Percentiles rank a stretch among this genome's conserved stretches.
These are phyloP conservation scores for Entoloma clypeatum DNA, from an alignment of 1,284 basidiomycete genomes.

Conservation along the genomic window DNA sequence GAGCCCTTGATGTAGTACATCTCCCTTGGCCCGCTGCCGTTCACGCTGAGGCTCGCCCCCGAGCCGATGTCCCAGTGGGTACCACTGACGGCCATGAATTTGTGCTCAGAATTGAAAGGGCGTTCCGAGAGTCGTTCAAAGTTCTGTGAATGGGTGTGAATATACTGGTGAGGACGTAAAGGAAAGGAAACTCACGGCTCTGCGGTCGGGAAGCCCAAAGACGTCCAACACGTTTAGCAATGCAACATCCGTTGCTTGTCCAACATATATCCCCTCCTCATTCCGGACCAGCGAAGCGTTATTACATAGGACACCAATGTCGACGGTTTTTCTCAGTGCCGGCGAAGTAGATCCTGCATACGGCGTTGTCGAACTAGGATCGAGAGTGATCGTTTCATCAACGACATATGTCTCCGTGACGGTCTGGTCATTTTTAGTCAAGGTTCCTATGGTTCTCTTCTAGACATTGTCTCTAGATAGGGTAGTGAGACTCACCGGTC, in stretches of 20 bases:
- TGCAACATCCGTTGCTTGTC: slow-evolving; percentile 94
- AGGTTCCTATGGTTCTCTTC: slow-evolving; percentile 57
- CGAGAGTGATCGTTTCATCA: slow-evolving; percentile 76
- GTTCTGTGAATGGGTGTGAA: slow-evolving; percentile 33
- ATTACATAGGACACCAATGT: slow-evolving; percentile 70
- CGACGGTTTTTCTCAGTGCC: slow-evolving; percentile 59
- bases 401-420: slow-evolving; percentile 86
- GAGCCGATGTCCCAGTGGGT: slow-evolving; percentile 37
- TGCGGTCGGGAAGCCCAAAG: slow-evolving; percentile 69
- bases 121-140: slow-evolving; percentile 80
- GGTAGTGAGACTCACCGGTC: slow-evolving; percentile 54
- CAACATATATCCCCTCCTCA: slow-evolving; percentile 74
- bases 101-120: slow-evolving; percentile 90
- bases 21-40: slow-evolving; percentile 54
- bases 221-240: slow-evolving; percentile 77
- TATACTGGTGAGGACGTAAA: slow-evolving; percentile 1
- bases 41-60: slow-evolving; percentile 27
- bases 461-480: background rate
- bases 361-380: slow-evolving; percentile 38
- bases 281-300: slow-evolving; percentile 65
- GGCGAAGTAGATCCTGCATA: slow-evolving; percentile 40
- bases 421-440: slow-evolving; percentile 96
- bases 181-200: slow-evolving; percentile 47
- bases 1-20: slow-evolving; percentile 92
- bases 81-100: slow-evolving; percentile 90